A percentile compares a stretch with the other conserved stretches of the same genome.
These are phyloP conservation scores for Anthostomella pinea DNA, from an alignment of 2,329 filamentous ascomycete genomes.

Conservation along the genomic window DNA sequence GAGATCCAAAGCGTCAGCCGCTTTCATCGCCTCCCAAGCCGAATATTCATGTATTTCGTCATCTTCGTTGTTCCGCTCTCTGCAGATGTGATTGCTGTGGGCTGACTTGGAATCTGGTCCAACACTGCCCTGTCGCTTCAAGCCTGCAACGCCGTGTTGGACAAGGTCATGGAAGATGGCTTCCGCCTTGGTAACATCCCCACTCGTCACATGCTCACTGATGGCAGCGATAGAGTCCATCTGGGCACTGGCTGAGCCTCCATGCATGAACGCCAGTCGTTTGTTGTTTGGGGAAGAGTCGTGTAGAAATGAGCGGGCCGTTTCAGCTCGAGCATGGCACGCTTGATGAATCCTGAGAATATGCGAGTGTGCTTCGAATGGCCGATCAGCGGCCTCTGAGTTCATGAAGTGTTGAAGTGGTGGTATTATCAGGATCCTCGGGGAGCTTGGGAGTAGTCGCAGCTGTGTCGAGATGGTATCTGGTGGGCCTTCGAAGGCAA, in stretches of 20 bases:
- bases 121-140: constrained; percentile 21
- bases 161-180: constrained; percentile 48
- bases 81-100: constrained; percentile 9
- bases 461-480: constrained; percentile 58
- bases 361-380: constrained; percentile 37
- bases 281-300: constrained; percentile 45
- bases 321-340: constrained; percentile 43
- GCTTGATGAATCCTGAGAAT: constrained; percentile 52
- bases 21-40: constrained; percentile 54
- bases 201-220: constrained; percentile 49
- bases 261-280: constrained; percentile 58
- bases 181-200: constrained; percentile 49
- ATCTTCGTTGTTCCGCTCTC: constrained; percentile 12
- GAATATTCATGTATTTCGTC: constrained; percentile 41
- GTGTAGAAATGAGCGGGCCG: constrained; percentile 50
- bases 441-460: constrained; percentile 55
- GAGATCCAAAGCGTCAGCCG: constrained; percentile 55
- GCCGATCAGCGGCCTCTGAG: constrained; percentile 25
- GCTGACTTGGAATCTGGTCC: constrained; percentile 5
- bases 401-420: constrained; percentile 46
- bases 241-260: constrained; percentile 54
- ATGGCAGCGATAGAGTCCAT: constrained; percentile 54
- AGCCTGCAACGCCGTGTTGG: constrained; percentile 46
- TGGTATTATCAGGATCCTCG: constrained; percentile 57
- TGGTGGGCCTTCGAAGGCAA: constrained; percentile 58